Evolutionary conservation across 371 early-diverging fungal species (phyloP), one percentile per base, ranked within the genome.

Genomic region (Coemansia sp.): DNA sequence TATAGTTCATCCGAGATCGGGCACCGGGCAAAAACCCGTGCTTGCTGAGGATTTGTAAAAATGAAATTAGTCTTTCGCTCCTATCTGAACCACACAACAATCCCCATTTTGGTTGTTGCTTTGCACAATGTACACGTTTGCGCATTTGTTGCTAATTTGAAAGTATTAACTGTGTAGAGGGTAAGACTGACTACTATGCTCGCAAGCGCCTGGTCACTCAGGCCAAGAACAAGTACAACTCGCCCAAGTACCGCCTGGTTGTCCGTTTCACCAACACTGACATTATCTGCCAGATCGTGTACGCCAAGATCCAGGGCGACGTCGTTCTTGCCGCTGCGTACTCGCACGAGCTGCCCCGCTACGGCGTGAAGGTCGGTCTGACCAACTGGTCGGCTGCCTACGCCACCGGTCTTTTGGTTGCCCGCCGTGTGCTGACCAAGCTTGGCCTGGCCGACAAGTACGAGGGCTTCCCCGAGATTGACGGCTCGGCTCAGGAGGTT

Each of bases 181-280:
- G 99, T 66, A 99, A 99, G 93, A 99, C 99, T 80, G 99, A 99
- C 89, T 99, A 99, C 98, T 97, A 96, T 84, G 99, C 99, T 80
- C 93, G 99, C 83, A 97, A 94, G 91, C 94, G 97, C 82, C 87
- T 99, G 68, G 92, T 99, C 47, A 89, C 92, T 84, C 99, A 99
- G 89, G 99, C 98, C 86, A 96, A 97, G 92, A 98, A 97, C 93
- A 99, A 98, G 90, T 98, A 98, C 93, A 98, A 99, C 92, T 93
- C 96, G 64, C 97, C 98, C 84, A 99, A 99, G 92, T 97, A 96
- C 92, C 92, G 99, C 85, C 86, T 99, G 78, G 99, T 99, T 71
- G 99, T 99, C 72, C 95, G 99, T 81, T 93, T 99, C 92, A 99
- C 99, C 88, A 98, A 97, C 93, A 90, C 87, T 71, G 97, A 97